Evolutionary conservation across 2,329 filamentous ascomycete species (phyloP).

Genomic region (Apiospora arundinis): DNA sequence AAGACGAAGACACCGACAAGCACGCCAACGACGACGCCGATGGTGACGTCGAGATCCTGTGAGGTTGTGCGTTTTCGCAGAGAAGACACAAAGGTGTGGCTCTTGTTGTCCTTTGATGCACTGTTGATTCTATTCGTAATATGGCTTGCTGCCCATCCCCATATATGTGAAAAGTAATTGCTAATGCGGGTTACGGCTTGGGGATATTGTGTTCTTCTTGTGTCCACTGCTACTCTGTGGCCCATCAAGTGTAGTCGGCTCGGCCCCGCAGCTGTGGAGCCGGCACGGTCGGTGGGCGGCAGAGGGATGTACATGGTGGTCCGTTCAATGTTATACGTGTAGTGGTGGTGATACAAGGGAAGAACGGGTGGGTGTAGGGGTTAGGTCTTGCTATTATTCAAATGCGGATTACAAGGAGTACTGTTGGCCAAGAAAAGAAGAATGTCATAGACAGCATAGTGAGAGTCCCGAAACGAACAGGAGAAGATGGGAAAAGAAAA

Average conservation of each 20-base stretch:
- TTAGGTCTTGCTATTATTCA: neutral
- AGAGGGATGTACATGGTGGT: neutral
- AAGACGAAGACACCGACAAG: slow-evolving; percentile 32
- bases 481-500: neutral
- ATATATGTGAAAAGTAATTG: neutral
- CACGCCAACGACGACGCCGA: slow-evolving; percentile 35
- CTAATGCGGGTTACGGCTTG: neutral
- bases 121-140: neutral
- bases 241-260: neutral
- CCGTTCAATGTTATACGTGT: neutral
- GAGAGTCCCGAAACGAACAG: neutral
- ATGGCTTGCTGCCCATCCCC: neutral
- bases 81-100: neutral
- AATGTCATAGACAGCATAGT: slow-evolving; percentile 5
- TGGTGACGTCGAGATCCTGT: slow-evolving; percentile 31
- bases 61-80: slow-evolving; percentile 28
- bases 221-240: neutral
- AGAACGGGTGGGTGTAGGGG: neutral
- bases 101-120: neutral
- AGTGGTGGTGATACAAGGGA: neutral
- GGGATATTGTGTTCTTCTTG: neutral
- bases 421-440: neutral
- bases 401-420: neutral
- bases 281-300: neutral
- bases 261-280: neutral